Conservation (phyloP, 225 moss, liverwort and hornwort species). For the Antitrichia curtipendula region DNA sequence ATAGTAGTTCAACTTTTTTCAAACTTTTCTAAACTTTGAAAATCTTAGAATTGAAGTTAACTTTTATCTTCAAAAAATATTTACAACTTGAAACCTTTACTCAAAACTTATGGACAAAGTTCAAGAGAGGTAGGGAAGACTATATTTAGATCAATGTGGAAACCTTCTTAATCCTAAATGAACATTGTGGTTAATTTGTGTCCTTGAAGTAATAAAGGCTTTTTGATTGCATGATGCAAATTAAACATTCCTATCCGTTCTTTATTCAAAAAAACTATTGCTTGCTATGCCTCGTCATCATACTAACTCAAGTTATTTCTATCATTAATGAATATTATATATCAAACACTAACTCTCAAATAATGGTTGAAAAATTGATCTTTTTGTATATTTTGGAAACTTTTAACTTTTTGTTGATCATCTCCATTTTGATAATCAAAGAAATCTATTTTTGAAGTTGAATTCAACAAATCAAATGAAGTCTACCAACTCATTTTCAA, state of each 20-base stretch:
- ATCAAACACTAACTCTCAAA: neutral
- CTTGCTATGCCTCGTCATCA: neutral
- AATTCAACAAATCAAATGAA: neutral
- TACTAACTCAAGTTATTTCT: neutral
- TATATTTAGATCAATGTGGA: neutral
- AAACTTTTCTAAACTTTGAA: neutral
- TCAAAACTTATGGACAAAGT: neutral
- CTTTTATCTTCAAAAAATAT: neutral
- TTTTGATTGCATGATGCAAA: no score
- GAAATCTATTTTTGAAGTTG: neutral
- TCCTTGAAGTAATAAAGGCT: no score
- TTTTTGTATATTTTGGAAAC: neutral
- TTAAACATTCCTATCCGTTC: no score
- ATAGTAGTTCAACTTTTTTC: neutral
- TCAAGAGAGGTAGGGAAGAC: neutral
- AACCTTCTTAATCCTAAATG: neutral
- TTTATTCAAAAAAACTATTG: neutral
- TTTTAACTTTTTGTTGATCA: no score
- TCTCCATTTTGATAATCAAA: neutral
- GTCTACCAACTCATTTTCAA: neutral
- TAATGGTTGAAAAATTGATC: neutral
- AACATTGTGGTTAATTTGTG: neutral
- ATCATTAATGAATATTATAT: neutral
- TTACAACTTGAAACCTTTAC: neutral
- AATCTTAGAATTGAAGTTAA: neutral